Evolutionary conservation across 2,329 filamentous ascomycete genomes (phyloP), one percentile per base, ranked within the genome.

Genomic region (Colletotrichum higginsianum): DNA sequence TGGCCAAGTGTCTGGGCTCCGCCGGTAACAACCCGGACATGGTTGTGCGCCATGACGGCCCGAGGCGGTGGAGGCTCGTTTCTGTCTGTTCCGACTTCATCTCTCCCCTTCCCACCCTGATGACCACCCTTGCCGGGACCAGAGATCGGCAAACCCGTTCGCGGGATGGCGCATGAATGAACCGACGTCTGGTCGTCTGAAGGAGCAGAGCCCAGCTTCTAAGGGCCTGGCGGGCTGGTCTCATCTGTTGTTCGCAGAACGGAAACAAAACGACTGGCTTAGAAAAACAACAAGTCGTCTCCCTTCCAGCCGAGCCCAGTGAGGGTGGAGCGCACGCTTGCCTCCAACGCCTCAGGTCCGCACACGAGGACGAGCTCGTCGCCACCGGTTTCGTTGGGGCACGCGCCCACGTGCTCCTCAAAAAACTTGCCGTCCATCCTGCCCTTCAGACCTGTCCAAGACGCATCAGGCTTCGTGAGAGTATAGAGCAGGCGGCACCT

Each of bases 261-360:
- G n/a, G 35, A 40, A 23, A 56, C 35, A 8, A 18, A 42, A 18
- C 53, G 13, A 12, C 18, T 8, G 38, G 21, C 73, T 77, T 81
- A 96, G 78, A 96, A 97, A 81, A 96, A 94, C 75, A 95, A 79
- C 75, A 96, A 77, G 78, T 95, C 90, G 16, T 91, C 88, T 73
- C 94, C 91, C 11, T 80, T 84, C 93, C 94, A 97, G 0, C 93
- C 93, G 79, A 92, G 83, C 15, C 84, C 86, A 16, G 71, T 71
- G 35, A 88, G 80, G 35, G 88, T 87, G 56, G 83, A 79, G 74
- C 87, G 87, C 4, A 89, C 90, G 68, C 86, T 89, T 77, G 90
- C 91, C 82, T 97, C 94, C 84, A 98, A 84, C 3, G 91, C 83
- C 75, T 87, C 89, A 0, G 95, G 95, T 2, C 95, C 95, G 82